phyloP scores from a whole-genome alignment of 2,329 filamentous ascomycete genomes.

The Diaporthe caulivora region DNA sequence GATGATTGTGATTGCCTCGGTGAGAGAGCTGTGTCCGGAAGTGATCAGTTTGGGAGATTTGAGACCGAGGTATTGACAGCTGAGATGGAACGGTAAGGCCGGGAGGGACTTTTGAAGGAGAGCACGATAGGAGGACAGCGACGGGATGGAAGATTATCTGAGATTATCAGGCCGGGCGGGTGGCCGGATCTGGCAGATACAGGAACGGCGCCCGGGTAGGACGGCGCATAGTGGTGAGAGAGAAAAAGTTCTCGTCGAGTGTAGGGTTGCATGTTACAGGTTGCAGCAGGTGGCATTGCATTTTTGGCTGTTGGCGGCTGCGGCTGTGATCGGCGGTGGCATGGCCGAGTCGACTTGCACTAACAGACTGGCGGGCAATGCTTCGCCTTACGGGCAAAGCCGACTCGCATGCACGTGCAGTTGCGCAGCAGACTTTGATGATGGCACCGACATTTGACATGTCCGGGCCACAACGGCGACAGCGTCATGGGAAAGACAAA shows the following conservation, averaged over 20 bases:
- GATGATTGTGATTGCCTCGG: neutral
- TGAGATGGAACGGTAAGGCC: slow-evolving; percentile 11
- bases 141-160: neutral
- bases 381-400: slow-evolving; percentile 30
- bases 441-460: slow-evolving; percentile 12
- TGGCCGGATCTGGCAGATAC: slow-evolving; percentile 14
- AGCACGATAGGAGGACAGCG: slow-evolving; percentile 12
- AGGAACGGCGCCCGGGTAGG: slow-evolving; percentile 21
- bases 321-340: slow-evolving; percentile 18
- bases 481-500: neutral
- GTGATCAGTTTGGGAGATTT: neutral
- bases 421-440: neutral
- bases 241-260: neutral
- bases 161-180: neutral
- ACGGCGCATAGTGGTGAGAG: neutral
- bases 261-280: slow-evolving; percentile 4
- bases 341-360: slow-evolving; percentile 10
- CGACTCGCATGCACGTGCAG: neutral
- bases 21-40: neutral
- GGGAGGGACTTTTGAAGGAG: neutral
- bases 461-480: neutral
- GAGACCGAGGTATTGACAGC: slow-evolving; percentile 13
- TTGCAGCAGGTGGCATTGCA: neutral
- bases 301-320: slow-evolving; percentile 17
- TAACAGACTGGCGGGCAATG: slow-evolving; percentile 19